A percentile compares a stretch with the other conserved stretches of the same genome.
phyloP scores from a whole-genome alignment of 345 rosid genomes.

The Brassica nigra region DNA sequence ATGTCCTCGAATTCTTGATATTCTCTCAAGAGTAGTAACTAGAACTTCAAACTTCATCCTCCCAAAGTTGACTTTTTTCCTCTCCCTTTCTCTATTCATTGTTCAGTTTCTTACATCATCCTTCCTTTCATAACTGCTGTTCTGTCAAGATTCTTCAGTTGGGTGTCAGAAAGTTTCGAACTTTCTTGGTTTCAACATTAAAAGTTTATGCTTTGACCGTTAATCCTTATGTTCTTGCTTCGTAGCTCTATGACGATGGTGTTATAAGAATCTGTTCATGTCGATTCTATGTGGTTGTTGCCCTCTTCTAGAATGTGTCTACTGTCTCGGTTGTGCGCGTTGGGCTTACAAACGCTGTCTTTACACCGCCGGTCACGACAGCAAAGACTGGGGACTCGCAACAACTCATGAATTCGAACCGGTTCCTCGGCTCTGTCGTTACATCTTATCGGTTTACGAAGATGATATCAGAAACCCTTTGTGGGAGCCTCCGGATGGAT shows the following conservation, averaged over 20 bases:
- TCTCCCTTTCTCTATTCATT: background rate
- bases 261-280: constrained; percentile 45
- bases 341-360: constrained; percentile 98
- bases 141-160: constrained; percentile 9
- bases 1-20: background rate
- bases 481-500: constrained; percentile 92
- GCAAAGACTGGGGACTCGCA: constrained; percentile 89
- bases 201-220: background rate
- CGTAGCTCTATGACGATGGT: background rate
- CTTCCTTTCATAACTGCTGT: background rate
- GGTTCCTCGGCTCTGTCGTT: constrained; percentile 83
- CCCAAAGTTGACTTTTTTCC: constrained; percentile 27
- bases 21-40: constrained; percentile 11
- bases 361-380: constrained; percentile 87
- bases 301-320: constrained; percentile 89
- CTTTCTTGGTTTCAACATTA: constrained; percentile 3
- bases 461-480: constrained; percentile 78
- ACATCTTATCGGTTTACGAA: constrained; percentile 88
- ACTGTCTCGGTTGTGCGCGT: constrained; percentile 93
- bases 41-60: background rate
- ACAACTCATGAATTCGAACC: constrained; percentile 85
- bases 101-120: background rate
- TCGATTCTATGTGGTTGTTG: constrained; percentile 74
- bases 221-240: background rate
- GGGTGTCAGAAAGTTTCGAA: constrained; percentile 4